A percentile compares a stretch with the other conserved stretches of the same genome.
Conservation (phyloP, 768 basidiomycete species). For the Calocybe cyanea region DNA sequence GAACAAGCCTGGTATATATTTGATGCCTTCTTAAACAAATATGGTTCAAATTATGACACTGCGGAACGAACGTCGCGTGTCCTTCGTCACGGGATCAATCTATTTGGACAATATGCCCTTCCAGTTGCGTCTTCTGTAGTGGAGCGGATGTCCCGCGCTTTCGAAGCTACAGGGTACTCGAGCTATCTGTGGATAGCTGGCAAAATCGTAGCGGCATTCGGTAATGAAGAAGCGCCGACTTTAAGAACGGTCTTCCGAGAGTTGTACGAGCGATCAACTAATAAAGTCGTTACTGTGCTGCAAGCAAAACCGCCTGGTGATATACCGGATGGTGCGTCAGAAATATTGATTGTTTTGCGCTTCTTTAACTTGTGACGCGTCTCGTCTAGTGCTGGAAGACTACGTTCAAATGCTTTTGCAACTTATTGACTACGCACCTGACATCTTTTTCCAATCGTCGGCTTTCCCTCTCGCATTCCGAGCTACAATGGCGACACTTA, state of each 20-base stretch:
- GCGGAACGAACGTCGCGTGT: conserved; percentile 84
- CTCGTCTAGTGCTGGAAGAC: conserved; percentile 83
- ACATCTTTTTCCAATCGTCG: conserved; percentile 74
- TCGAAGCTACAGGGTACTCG: conserved; percentile 76
- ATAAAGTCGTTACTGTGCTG: conserved; percentile 63
- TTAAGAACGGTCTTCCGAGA: conserved; percentile 57
- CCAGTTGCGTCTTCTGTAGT: conserved; percentile 69
- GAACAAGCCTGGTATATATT: conserved; percentile 82
- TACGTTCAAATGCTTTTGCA: conserved; percentile 79
- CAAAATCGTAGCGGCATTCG: conserved; percentile 78
- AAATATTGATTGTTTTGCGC: not conserved
- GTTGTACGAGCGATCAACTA: conserved; percentile 74
- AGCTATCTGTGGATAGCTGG: conserved; percentile 94
- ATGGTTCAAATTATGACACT: conserved; percentile 70
- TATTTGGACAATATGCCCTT: conserved; percentile 70
- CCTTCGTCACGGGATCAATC: conserved; percentile 74
- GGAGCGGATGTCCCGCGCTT: conserved; percentile 70
- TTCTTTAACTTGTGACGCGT: conserved; percentile 1
- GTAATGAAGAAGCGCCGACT: conserved; percentile 52
- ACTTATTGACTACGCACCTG: conserved; percentile 64
- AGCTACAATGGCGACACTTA: conserved; percentile 72
- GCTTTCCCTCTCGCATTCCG: conserved; percentile 77
- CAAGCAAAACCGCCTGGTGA: conserved; percentile 65
- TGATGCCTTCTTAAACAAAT: conserved; percentile 74
- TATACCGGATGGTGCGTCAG: conserved; percentile 80